phyloP scores from a whole-genome alignment of 441 rosid genomes.

The Populus trichocarpa region DNA sequence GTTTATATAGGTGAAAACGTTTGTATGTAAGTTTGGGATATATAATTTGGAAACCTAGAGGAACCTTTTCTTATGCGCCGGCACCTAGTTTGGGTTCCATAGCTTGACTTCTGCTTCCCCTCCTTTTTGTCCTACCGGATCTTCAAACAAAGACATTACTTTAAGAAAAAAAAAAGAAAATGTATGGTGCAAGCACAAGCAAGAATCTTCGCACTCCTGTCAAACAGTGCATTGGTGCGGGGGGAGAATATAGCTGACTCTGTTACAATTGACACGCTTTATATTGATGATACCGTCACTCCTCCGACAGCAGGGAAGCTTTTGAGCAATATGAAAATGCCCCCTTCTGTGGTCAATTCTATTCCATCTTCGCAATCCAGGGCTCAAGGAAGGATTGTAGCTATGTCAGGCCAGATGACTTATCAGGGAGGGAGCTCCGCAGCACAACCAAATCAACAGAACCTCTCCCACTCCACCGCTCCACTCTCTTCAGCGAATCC shows the following conservation, averaged over 20 bases:
- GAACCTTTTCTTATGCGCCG: too few relatives aligned
- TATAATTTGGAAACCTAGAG: accelerated
- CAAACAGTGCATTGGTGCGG: constrained; percentile 32
- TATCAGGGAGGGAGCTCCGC: constrained; percentile 36
- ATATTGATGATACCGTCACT: constrained; percentile 43
- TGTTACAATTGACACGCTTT: constrained; percentile 52
- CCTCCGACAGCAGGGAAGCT: constrained; percentile 44
- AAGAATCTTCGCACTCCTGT: constrained; percentile 36
- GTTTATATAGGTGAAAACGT: too few relatives aligned
- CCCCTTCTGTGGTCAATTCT: constrained; percentile 30
- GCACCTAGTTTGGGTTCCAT: too few relatives aligned
- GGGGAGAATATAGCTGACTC: constrained; percentile 51
- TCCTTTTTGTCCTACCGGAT: constrained; percentile 89
- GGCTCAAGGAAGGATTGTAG: constrained; percentile 54
- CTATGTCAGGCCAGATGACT: constrained; percentile 45
- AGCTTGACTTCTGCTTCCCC: constrained; percentile 91
- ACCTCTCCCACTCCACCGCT: too few relatives aligned
- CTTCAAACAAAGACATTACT: constrained; percentile 52
- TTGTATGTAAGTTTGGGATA: too few relatives aligned
- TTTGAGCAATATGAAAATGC: constrained; percentile 34
- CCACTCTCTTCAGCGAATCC: too few relatives aligned
- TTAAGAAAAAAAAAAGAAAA: constrained; percentile 49
- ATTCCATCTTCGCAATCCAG: constrained; percentile 50
- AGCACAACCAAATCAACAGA: constrained; percentile 47
- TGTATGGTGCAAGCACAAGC: constrained; percentile 45